A percentile compares a stretch with the other conserved stretches of the same genome.
Evolutionary conservation across 805 yeast genomes (phyloP).

Genomic region (Yarrowia deformans): DNA sequence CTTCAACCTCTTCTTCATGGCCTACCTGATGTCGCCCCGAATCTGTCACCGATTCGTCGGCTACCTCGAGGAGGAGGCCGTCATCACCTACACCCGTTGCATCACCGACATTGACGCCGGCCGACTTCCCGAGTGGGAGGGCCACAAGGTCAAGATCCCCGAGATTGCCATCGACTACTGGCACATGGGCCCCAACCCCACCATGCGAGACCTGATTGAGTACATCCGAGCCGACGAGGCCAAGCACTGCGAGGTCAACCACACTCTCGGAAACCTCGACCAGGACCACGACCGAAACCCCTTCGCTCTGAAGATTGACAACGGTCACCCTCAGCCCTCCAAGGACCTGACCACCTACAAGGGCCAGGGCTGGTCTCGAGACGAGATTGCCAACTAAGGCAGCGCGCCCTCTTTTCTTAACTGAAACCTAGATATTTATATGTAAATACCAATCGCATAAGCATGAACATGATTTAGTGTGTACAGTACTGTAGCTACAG

Average conservation of each 20-base stretch:
- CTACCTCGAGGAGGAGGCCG: slow-evolving; percentile 79
- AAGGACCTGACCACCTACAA: slow-evolving; percentile 48
- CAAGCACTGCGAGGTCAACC: slow-evolving; percentile 80
- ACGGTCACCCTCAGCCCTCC: slow-evolving; percentile 50
- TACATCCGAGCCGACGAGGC: slow-evolving; percentile 79
- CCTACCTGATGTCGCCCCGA: slow-evolving; percentile 64
- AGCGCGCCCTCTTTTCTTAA: not conserved
- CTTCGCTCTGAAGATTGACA: slow-evolving; percentile 58
- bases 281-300: slow-evolving; percentile 69
- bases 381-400: slow-evolving; percentile 47
- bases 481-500: too few species aligned
- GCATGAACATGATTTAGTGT: too few species aligned
- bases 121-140: slow-evolving; percentile 58
- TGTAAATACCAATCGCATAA: slow-evolving; percentile 19
- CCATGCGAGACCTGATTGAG: slow-evolving; percentile 65
- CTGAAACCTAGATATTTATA: slow-evolving; percentile 15
- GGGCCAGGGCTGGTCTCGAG: slow-evolving; percentile 51
- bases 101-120: slow-evolving; percentile 61
- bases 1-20: slow-evolving; percentile 67
- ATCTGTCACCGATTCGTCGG: slow-evolving; percentile 80
- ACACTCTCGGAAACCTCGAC: slow-evolving; percentile 71
- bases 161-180: slow-evolving; percentile 70
- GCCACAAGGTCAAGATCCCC: slow-evolving; percentile 43
- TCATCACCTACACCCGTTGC: slow-evolving; percentile 69
- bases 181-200: slow-evolving; percentile 61